Base-by-base conservation (phyloP, 179 eudicot genomes). In the Beta lomatogona region DNA sequence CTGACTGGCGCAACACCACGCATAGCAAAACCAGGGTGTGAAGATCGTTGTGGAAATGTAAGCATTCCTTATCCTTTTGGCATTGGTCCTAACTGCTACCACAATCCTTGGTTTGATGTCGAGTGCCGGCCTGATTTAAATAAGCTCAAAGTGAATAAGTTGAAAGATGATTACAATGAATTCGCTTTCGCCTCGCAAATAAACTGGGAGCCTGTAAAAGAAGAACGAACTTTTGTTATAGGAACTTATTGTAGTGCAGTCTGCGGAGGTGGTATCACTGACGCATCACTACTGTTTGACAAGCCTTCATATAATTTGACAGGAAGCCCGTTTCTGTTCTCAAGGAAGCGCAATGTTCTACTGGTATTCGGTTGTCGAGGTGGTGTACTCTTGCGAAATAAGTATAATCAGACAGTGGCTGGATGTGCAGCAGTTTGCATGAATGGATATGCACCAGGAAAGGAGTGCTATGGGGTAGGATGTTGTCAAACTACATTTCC, bases 401-500 rank as follows among this genome's bases (percentile, higher is more conserved):
- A 66, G 44, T 14, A 41, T 19, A 74, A 58, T 21, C 15, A 74
- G 16, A 54, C 48, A 11, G n/a, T 81, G 13, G 72, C 83, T 6
- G 83, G 79, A 5, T 81, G 83, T 53, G 83, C 83, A 4, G 73
- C 77, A 18, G 78, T 81, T 14, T 81, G 80, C 8, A 31, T n/a
- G 14, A 77, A 28, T 0, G 41, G 31, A 28, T 28, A 1, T 2
- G 6, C 7, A 15, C 57, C 25, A 18, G 48, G 61, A 71, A 45
- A 10, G 31, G 1, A 77, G 48, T 77, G 80, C 3, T 77, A 65
- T 19, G 80, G 80, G 1, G 58, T 65, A 14, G 80, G 72, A 4
- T 77, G 80, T 13, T 77, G 73, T 36, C 80, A 77, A 55, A 77
- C 80, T 4, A 63, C 72, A 9, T 48, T 77, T 2, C 36, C 80